These are phyloP conservation scores for Aspergillus cejpii DNA, from an alignment of 2,329 filamentous ascomycete genomes.

Conservation along the genomic window DNA sequence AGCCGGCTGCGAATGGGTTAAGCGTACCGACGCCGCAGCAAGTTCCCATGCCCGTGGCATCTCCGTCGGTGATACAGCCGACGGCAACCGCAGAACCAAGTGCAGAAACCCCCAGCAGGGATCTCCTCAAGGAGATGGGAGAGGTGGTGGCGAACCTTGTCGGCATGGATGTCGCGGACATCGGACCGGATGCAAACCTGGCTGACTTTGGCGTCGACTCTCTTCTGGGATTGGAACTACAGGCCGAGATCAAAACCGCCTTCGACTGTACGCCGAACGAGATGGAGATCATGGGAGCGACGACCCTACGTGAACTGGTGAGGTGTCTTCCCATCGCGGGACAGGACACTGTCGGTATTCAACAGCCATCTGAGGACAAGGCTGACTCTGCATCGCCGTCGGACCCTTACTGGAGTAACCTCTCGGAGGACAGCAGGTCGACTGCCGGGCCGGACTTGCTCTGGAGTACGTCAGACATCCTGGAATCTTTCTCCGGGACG, in stretches of 20 bases:
- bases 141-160: constrained; percentile 15
- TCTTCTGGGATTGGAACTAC: constrained; percentile 46
- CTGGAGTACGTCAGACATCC: background rate
- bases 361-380: background rate
- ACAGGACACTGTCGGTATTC: background rate
- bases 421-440: background rate
- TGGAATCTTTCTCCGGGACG: background rate
- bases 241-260: constrained; percentile 36
- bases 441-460: background rate
- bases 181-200: constrained; percentile 10
- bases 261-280: constrained; percentile 33
- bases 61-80: background rate
- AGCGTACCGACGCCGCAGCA: background rate
- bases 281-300: constrained; percentile 26
- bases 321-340: constrained; percentile 13
- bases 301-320: constrained; percentile 28
- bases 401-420: background rate
- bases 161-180: constrained; percentile 11
- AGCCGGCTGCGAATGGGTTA: background rate
- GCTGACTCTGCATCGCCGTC: background rate
- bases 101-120: background rate
- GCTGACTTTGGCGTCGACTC: constrained; percentile 45
- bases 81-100: background rate
- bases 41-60: background rate
- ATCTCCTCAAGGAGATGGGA: constrained; percentile 8